A percentile compares a stretch with the other conserved stretches of the same genome.
Evolutionary conservation across 2,329 filamentous ascomycete genomes (phyloP).

Genomic region (Pseudohalonectria lignicola): DNA sequence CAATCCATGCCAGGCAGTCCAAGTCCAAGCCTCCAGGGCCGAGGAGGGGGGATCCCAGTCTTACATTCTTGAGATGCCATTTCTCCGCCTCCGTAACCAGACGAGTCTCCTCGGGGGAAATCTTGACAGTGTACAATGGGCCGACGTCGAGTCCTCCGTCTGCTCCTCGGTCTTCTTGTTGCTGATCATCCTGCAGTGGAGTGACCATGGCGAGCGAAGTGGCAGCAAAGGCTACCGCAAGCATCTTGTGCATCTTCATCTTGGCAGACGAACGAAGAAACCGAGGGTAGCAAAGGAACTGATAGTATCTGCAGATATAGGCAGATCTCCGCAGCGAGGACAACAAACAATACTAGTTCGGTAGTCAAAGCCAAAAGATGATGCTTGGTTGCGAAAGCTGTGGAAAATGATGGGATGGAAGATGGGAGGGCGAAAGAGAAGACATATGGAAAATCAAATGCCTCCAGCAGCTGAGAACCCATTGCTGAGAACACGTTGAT

Average conservation of each 20-base stretch:
- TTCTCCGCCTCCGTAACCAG: constrained; percentile 95
- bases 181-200: neutral
- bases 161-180: neutral
- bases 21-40: neutral
- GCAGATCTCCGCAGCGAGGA: no score
- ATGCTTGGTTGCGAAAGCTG: no score
- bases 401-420: no score
- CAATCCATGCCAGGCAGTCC: neutral
- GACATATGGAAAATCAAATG: no score
- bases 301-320: no score
- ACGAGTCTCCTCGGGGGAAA: constrained; percentile 65
- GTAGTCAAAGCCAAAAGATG: no score
- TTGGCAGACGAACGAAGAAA: neutral
- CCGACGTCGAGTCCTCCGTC: neutral
- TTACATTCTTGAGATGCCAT: constrained; percentile 76
- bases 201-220: neutral
- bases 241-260: constrained; percentile 6
- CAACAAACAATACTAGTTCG: no score
- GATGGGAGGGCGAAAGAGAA: no score
- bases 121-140: constrained; percentile 59
- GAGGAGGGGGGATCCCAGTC: constrained; percentile 12
- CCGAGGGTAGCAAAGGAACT: no score
- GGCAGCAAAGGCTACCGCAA: neutral
- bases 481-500: no score
- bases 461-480: no score